These are phyloP conservation scores for Erodium moschatum DNA, from an alignment of 441 rosid species.

Conservation along the genomic window DNA sequence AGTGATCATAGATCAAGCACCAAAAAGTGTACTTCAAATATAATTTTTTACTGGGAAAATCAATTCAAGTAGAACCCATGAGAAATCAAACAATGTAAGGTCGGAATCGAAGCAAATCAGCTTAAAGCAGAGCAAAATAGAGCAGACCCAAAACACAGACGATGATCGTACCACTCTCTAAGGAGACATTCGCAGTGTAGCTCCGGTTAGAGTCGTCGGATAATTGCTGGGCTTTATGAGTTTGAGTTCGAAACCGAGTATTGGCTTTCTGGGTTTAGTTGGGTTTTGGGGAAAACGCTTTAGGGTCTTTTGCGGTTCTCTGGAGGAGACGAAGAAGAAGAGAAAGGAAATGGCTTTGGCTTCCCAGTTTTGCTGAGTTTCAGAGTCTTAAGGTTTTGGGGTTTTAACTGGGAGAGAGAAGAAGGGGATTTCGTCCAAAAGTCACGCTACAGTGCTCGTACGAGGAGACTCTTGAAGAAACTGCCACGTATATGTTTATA, in stretches of 20 bases:
- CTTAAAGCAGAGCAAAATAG: not conserved
- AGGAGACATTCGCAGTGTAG: not conserved
- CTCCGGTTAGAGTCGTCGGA: not conserved
- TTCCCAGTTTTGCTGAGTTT: not conserved
- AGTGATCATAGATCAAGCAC: not conserved
- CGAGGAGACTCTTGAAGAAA: too few species aligned
- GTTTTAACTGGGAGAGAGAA: not conserved
- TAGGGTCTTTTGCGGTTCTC: not conserved
- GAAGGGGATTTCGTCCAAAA: too few species aligned
- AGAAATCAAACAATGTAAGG: not conserved
- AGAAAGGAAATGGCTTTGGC: not conserved
- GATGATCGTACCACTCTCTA: not conserved
- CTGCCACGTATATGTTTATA: too few species aligned
- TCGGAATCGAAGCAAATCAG: not conserved
- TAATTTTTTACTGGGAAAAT: not conserved
- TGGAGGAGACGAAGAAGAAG: not conserved
- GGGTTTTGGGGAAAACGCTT: not conserved
- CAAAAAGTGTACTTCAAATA: not conserved
- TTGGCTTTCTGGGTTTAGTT: not conserved
- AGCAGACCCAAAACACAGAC: slow-evolving; percentile 2
- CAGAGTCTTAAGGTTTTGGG: not conserved
- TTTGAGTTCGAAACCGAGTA: not conserved
- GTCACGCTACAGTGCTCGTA: too few species aligned
- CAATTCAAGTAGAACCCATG: not conserved
- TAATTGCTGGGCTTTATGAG: not conserved